Evolutionary conservation across 2,329 filamentous ascomycete species (phyloP).

Genomic region (Parastagonospora avenae): DNA sequence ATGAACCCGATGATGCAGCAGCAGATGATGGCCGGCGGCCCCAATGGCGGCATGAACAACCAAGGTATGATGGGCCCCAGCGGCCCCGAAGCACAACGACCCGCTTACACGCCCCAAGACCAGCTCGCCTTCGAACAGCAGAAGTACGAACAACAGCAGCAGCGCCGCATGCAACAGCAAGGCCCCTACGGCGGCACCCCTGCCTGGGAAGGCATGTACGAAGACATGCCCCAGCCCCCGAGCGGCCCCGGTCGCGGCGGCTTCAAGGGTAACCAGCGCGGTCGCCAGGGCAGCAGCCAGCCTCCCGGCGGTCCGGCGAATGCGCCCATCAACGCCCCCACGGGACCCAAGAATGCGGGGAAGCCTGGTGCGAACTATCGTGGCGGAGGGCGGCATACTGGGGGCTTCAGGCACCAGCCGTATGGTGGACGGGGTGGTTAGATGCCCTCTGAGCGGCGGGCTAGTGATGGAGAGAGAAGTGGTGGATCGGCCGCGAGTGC

Average conservation of each 20-base stretch:
- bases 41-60: slow-evolving; percentile 27
- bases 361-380: slow-evolving; percentile 92
- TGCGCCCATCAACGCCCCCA: slow-evolving; percentile 81
- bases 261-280: slow-evolving; percentile 15
- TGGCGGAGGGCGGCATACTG: slow-evolving; percentile 67
- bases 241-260: slow-evolving; percentile 53
- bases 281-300: slow-evolving; percentile 43
- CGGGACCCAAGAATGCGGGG: slow-evolving; percentile 93
- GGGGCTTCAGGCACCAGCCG: slow-evolving; percentile 38
- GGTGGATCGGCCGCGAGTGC: background rate
- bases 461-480: background rate
- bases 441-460: background rate
- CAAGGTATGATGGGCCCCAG: slow-evolving; percentile 25
- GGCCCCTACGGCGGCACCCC: slow-evolving; percentile 64
- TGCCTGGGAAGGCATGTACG: slow-evolving; percentile 98
- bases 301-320: slow-evolving; percentile 47
- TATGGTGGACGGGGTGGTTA: slow-evolving; percentile 33
- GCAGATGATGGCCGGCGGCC: slow-evolving; percentile 57
- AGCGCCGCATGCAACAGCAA: slow-evolving; percentile 57
- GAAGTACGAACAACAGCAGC: slow-evolving; percentile 75
- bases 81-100: slow-evolving; percentile 33
- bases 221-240: slow-evolving; percentile 86
- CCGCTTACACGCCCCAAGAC: slow-evolving; percentile 70
- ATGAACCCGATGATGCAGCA: slow-evolving; percentile 73
- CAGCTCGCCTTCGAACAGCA: slow-evolving; percentile 78